Conservation (phyloP, 345 rosid species). For the Eucalyptus guilfoylei region DNA sequence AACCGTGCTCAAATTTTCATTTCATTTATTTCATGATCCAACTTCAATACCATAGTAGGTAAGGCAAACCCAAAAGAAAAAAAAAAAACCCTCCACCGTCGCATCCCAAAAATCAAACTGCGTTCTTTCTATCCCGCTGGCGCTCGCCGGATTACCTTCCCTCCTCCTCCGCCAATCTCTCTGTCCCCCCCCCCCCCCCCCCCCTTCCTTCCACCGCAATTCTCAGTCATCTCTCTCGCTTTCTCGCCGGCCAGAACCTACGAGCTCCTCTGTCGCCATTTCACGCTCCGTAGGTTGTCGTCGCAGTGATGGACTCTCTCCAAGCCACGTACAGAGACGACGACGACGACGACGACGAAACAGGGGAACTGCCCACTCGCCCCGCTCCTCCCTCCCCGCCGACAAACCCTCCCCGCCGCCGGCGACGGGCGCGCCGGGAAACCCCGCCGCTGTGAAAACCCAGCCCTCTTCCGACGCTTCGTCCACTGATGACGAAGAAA, state of each 20-base stretch:
- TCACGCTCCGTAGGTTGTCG: not conserved
- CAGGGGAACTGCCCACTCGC: not conserved
- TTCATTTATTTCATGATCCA: not conserved
- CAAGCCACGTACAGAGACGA: not conserved
- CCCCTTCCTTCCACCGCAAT: not conserved
- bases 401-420: not conserved
- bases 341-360: not conserved
- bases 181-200: not conserved
- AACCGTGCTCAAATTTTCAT: not conserved
- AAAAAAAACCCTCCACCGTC: not conserved
- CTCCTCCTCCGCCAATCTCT: not conserved
- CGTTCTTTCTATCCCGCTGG: not conserved
- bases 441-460: not conserved
- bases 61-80: not conserved
- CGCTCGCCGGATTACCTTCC: not conserved
- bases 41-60: not conserved
- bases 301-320: not conserved
- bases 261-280: not conserved
- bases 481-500: slow-evolving; percentile 34
- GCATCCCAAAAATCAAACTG: not conserved
- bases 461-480: slow-evolving; percentile 42
- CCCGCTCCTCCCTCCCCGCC: not conserved
- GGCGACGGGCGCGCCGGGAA: not conserved
- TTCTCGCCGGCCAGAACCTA: not conserved
- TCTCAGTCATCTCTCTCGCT: not conserved